These are phyloP conservation scores for Colletotrichum sp. DNA, from an alignment of 2,329 filamentous ascomycete genomes.

Conservation along the genomic window DNA sequence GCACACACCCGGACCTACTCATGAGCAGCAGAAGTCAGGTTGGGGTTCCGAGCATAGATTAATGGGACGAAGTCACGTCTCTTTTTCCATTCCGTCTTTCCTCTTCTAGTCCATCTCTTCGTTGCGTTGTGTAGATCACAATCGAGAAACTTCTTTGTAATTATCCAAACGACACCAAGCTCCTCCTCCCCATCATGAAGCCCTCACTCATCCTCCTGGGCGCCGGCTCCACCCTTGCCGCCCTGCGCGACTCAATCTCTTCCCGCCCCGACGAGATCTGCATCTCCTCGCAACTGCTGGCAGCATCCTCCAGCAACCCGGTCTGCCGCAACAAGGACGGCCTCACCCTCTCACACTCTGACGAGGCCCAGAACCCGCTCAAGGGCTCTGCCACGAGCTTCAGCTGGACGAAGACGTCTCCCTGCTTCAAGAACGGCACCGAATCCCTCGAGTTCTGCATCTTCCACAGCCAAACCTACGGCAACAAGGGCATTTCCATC, in stretches of 20 bases:
- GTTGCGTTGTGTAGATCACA: constrained; percentile 14
- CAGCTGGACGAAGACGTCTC: constrained; percentile 2
- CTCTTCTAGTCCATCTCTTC: background rate
- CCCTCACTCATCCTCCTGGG: background rate
- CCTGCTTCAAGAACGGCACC: constrained; percentile 20
- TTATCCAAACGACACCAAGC: background rate
- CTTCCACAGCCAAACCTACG: constrained; percentile 38
- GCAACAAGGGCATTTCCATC: constrained; percentile 42
- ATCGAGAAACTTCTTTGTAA: background rate
- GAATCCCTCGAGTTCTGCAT: constrained; percentile 32
- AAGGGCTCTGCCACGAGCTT: background rate
- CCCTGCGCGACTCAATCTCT: constrained; percentile 19
- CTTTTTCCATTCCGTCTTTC: background rate
- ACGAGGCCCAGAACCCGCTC: background rate
- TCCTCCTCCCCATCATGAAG: constrained; percentile 4
- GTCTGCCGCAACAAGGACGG: constrained; percentile 24
- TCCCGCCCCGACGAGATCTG: constrained; percentile 17
- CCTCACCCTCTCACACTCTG: constrained; percentile 11
- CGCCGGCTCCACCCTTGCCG: background rate
- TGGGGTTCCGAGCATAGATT: background rate
- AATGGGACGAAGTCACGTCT: constrained; percentile 14
- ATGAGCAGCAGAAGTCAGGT: background rate
- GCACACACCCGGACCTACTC: background rate
- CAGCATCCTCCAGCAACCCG: constrained; percentile 13
- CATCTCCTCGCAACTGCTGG: constrained; percentile 19